Percentiles rank a stretch among this genome's conserved stretches.
Conservation (phyloP, 495 filamentous ascomycete species). For the Hapsidospora chrysogenum region DNA sequence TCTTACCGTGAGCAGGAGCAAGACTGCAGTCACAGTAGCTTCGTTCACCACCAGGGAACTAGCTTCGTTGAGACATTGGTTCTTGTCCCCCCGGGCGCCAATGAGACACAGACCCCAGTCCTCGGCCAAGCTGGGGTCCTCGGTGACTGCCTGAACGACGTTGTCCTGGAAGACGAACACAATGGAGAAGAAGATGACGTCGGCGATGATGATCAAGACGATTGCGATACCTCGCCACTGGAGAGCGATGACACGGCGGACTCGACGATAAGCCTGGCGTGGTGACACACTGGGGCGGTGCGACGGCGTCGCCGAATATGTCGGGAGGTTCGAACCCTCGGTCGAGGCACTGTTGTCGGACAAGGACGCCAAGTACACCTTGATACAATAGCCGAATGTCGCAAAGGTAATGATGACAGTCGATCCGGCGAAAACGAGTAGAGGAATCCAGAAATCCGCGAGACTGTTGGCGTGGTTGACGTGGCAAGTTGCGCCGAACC, state of each 20-base stretch:
- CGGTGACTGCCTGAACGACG: constrained; percentile 35
- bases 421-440: constrained; percentile 61
- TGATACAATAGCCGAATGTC: constrained; percentile 86
- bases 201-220: constrained; percentile 69
- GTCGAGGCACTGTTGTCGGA: constrained; percentile 53
- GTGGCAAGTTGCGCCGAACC: constrained; percentile 81
- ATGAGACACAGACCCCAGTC: constrained; percentile 60
- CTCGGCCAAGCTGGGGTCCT: constrained; percentile 32
- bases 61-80: constrained; percentile 43
- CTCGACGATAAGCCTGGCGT: constrained; percentile 70
- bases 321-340: constrained; percentile 55
- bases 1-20: constrained; percentile 67
- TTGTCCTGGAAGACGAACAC: constrained; percentile 78
- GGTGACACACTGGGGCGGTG: constrained; percentile 71
- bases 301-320: constrained; percentile 65
- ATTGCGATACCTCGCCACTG: constrained; percentile 88
- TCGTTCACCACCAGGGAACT: constrained; percentile 46
- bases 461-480: constrained; percentile 74
- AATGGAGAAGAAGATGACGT: constrained; percentile 82
- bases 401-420: constrained; percentile 67
- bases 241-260: constrained; percentile 71
- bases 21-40: constrained; percentile 60
- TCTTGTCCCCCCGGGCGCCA: constrained; percentile 39
- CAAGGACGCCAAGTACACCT: constrained; percentile 79
- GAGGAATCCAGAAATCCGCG: constrained; percentile 77